Percentiles rank a stretch among this genome's conserved stretches.
Evolutionary conservation across 2,329 filamentous ascomycete genomes (phyloP).

Genomic region (Orbilia quercus): DNA sequence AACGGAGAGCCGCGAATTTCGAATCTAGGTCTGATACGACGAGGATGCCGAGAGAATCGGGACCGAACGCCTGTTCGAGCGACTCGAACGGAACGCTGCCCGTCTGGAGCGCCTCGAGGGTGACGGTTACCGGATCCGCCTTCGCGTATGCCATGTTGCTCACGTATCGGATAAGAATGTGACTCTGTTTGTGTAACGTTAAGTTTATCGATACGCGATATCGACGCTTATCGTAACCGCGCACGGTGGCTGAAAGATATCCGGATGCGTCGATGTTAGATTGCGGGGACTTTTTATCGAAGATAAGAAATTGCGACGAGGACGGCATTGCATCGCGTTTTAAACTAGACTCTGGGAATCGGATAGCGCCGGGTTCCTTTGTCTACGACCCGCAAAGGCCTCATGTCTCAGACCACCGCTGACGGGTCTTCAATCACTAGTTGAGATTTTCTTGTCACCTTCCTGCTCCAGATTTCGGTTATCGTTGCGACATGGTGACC

Average conservation of each 20-base stretch:
- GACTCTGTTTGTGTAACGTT: slow-evolving; percentile 44
- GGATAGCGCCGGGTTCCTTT: slow-evolving; percentile 53
- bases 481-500: slow-evolving; percentile 34
- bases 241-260: not conserved
- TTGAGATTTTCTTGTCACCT: slow-evolving; percentile 32
- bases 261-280: slow-evolving; percentile 10
- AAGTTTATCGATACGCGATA: slow-evolving; percentile 47
- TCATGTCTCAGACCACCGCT: slow-evolving; percentile 40
- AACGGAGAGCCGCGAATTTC: slow-evolving; percentile 77
- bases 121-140: slow-evolving; percentile 72
- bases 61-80: slow-evolving; percentile 85
- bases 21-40: slow-evolving; percentile 86
- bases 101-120: slow-evolving; percentile 69
- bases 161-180: not conserved
- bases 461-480: slow-evolving; percentile 45
- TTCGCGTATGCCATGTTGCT: slow-evolving; percentile 54
- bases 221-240: slow-evolving; percentile 35
- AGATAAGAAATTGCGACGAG: slow-evolving; percentile 17
- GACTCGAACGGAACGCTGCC: slow-evolving; percentile 73
- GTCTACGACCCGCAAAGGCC: slow-evolving; percentile 36
- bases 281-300: slow-evolving; percentile 11
- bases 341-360: slow-evolving; percentile 42
- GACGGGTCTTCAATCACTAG: slow-evolving; percentile 18
- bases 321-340: slow-evolving; percentile 48
- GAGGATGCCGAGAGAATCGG: slow-evolving; percentile 88